These are phyloP conservation scores for Plasmodium gaboni DNA, from an alignment of 169 alveolate species.

Conservation along the genomic window DNA sequence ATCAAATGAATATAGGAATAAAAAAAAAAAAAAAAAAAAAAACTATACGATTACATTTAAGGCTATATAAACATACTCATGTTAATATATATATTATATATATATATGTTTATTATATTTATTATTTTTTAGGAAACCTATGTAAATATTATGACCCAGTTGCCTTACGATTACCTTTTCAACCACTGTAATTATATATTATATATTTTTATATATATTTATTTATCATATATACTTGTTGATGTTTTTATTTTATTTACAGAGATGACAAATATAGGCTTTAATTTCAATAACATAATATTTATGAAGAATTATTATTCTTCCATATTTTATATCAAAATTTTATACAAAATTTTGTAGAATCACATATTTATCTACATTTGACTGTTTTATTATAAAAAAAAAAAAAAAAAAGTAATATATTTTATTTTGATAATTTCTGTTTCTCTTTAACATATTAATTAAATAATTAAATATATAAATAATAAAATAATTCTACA, in stretches of 20 bases:
- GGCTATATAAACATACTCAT: neutral
- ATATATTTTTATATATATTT: neutral
- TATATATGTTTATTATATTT: conserved; percentile 1
- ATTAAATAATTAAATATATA: too few species aligned
- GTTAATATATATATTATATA: neutral
- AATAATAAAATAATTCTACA: too few species aligned
- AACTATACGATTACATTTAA: neutral
- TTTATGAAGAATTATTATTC: too few species aligned
- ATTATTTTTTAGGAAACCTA: conserved; percentile 46
- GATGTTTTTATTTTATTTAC: conserved; percentile 13
- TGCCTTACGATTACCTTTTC: conserved; percentile 70
- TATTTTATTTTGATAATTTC: too few species aligned
- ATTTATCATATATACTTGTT: neutral
- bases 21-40: conserved; percentile 11
- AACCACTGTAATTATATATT: conserved; percentile 50
- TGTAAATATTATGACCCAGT: conserved; percentile 72
- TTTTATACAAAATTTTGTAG: too few species aligned
- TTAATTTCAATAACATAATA: conserved; percentile 3
- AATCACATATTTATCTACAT: too few species aligned
- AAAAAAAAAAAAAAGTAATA: too few species aligned
- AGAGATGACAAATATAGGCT: conserved; percentile 71
- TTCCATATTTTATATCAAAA: too few species aligned
- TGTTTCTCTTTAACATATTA: too few species aligned
- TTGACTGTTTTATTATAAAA: too few species aligned
- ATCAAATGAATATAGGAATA: neutral